Base-by-base conservation (phyloP, 345 rosid genomes). In the Eucalyptus pauciflora region DNA sequence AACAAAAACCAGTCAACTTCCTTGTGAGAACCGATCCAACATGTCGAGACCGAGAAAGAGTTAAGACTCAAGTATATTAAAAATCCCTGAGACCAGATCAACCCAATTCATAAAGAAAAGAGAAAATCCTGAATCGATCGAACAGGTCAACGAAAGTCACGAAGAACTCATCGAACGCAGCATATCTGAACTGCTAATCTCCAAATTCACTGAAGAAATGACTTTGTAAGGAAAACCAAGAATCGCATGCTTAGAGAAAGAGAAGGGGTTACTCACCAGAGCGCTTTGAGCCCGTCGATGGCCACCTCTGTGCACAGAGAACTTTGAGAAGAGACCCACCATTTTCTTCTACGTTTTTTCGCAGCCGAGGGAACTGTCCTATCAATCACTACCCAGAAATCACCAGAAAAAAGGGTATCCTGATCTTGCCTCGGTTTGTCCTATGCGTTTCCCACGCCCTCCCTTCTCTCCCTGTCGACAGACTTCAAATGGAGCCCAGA, bases 241-340 rank as follows among this genome's bases (percentile, higher is more conserved):
- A 51, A 48, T 43, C 50, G 48, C 37, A 41, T 51, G 15, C 48
- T 76, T 41, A 20, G 8, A 76, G 83, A 76, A 41, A 71, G 67
- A 87, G 50, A 52, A 52, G 64, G 51, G 62, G n/a, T 56, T 29
- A 58, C 95, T 94, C 92, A 96, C 99, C 91, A 97, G 90, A 86
- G 98, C 95, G 91, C 98, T 96, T 50, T 94, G 99, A n/a, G 96
- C 92, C 90, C 99, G 94, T 87, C 99, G 93, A 91, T 96, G 99
- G 50, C 95, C 94, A 86, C 89, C 92, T 92, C 94, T 93, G 49
- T 95, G 94, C 71, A 92, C 96, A 91, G 97, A 93, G 92, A 97
- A 96, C 90, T 96, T 96, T 13, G 99, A 95, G 93, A 96, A 97
- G 87, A 97, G 89, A 91, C 99, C 98, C 92, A 97, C 99, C 99